Base-by-base conservation (phyloP, 176 grass and related monocot species). In the Lolium rigidum region DNA sequence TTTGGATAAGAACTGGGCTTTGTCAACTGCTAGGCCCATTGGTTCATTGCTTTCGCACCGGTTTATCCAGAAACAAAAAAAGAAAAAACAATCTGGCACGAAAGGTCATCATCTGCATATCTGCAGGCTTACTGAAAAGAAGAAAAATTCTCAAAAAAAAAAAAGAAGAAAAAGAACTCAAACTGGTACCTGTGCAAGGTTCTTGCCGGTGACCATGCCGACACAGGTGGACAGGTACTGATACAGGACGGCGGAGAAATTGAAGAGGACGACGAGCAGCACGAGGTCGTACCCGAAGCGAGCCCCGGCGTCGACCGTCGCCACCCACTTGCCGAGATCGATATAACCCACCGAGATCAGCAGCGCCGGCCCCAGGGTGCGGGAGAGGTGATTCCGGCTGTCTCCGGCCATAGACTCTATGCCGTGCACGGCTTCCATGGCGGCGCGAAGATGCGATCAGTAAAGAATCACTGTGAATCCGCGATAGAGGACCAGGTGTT, bases 321-420 rank as follows among this genome's bases (percentile, higher is more conserved):
- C 89, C 55, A 93, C 55, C 93, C 91, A 95, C 88, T 98, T 95
- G 58, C 91, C 95, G 5, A 95, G 95, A 81, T 98, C 95, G 71
- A 98, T 86, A 59, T 95, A 98, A 11, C 86, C 87, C 83, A 95
- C 93, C 3, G 95, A 95, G 24, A 98, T 83, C 20, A 98, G 83
- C 17, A 98, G 83, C 63, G 93, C 92, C 9, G 93, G 95, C 20
- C 86, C 89, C 64, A 98, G 80, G 20, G 83, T 78, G 48, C 80
- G 89, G 20, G 83, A 79, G 90, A 90, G 77, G 63, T 91, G 71
- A 70, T 51, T 64, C 9, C n/a, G 77, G 59, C 43, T 75, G 24
- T 82, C 89, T 35, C 70, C 87, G 51, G 82, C 72, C 54, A 64
- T 80, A 52, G 85, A 76, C 54, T 66, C 76, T 73, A 84, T 39